Base-by-base conservation (phyloP, 371 early-diverging fungal species). In the Apophysomyces ossiformis region DNA sequence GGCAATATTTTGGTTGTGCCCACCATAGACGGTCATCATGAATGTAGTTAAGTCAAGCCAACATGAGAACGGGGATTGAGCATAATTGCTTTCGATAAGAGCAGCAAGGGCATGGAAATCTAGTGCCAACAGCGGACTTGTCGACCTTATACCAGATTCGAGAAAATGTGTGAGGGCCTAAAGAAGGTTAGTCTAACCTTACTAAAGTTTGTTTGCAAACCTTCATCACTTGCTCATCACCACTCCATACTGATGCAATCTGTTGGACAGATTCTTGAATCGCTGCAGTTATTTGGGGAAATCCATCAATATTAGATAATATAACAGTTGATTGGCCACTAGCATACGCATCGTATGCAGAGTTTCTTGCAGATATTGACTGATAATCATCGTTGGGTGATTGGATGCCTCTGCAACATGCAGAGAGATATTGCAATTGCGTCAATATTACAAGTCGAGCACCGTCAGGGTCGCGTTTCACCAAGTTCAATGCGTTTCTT, bases 1-100 rank as follows among this genome's bases (percentile, higher is more conserved):
- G 1, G 75, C 69, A 54, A 65, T 67, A 46, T 79, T 68, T 26
- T 67, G 68, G 16, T 70, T 60, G 16, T 83, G 79, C 13, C 83
- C 78, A 13, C 88, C 88, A 61, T 87, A 87, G 0, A 86, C 88
- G 0, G 87, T 84, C 45, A 87, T 81, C 37, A 85, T 66, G 43
- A 78, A 73, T 9, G 83, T 71, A 1, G 84, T 79, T 2, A 84
- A 85, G 66, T 88, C 84, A 21, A 89, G 68, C 87, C 85, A 88
- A 58, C 77, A 86, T 5, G 85, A 67, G 61, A 76, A 79, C 5
- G 78, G 80, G 7, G 78, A 64, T n/a, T 65, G 66, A 36, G 59
- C 71, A 54, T 82, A 88, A 57, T 79, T 77, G 1, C 76, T 65
- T 37, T 80, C 76, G 13, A 84, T 66, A 13, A 86, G 46, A 1